These are phyloP conservation scores for Lithospermum erythrorhizon DNA, from an alignment of 257 asterid genomes.

Conservation along the genomic window DNA sequence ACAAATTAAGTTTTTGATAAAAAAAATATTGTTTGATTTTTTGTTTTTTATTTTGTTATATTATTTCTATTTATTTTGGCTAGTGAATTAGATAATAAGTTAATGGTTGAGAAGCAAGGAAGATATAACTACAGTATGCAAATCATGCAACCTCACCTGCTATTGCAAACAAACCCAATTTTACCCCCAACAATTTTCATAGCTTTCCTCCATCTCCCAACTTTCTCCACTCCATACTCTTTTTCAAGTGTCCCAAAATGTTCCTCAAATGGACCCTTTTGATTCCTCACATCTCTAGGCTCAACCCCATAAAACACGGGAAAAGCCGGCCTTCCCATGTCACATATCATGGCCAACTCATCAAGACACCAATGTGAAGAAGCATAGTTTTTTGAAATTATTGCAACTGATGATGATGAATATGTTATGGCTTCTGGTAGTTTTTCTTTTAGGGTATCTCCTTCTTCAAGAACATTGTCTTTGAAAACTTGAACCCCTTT, in stretches of 20 bases:
- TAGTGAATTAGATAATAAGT: not conserved
- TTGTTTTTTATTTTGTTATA: too few relatives aligned
- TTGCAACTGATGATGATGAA: conserved; percentile 23
- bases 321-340: conserved; percentile 10
- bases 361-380: conserved; percentile 28
- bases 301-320: conserved; percentile 21
- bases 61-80: too few relatives aligned
- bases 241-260: conserved; percentile 13
- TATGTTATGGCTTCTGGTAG: conserved; percentile 2
- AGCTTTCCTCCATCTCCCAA: conserved; percentile 25
- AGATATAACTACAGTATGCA: not conserved
- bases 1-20: too few relatives aligned
- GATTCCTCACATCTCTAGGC: conserved; percentile 23
- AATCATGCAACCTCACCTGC: conserved; percentile 4
- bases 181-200: conserved; percentile 21
- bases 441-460: conserved; percentile 11
- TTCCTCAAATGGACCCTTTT: conserved; percentile 16
- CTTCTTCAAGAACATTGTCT: conserved; percentile 20
- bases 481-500: conserved; percentile 17
- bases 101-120: not conserved
- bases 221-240: conserved; percentile 9
- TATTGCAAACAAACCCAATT: conserved; percentile 15
- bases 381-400: conserved; percentile 22
- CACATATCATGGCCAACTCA: conserved; percentile 20
- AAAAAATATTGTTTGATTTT: too few relatives aligned